Conservation (phyloP, 1,139 yeast species). For the Hyphopichia fennica region DNA sequence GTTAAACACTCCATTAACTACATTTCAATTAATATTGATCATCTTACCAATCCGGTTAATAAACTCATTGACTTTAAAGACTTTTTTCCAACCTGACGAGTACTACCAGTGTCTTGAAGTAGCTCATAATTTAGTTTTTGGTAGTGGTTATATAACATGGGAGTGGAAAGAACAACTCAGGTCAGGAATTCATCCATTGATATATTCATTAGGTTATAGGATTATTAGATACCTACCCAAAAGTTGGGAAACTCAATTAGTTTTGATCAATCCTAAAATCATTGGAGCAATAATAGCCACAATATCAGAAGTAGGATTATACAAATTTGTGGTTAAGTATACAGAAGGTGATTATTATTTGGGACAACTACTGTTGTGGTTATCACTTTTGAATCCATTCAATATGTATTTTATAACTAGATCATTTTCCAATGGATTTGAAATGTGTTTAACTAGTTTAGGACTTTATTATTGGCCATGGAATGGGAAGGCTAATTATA, state of each 20-base stretch:
- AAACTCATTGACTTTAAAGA: slow-evolving; percentile 62
- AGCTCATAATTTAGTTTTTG: slow-evolving; percentile 73
- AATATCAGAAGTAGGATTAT: slow-evolving; percentile 64
- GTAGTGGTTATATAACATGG: slow-evolving; percentile 90
- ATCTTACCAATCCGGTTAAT: slow-evolving; percentile 40
- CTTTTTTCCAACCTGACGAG: slow-evolving; percentile 96
- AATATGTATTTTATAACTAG: slow-evolving; percentile 81
- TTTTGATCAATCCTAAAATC: slow-evolving; percentile 55
- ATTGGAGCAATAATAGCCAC: slow-evolving; percentile 72
- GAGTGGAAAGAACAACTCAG: slow-evolving; percentile 83
- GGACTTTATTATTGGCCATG: slow-evolving; percentile 79
- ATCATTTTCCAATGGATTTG: slow-evolving; percentile 84
- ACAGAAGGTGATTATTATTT: slow-evolving; percentile 31
- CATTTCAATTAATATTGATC: neutral
- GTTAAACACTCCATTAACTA: neutral
- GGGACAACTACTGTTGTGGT: slow-evolving; percentile 46
- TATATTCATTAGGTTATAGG: slow-evolving; percentile 53
- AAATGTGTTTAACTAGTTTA: slow-evolving; percentile 67
- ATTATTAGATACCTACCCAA: slow-evolving; percentile 11
- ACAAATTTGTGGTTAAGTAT: slow-evolving; percentile 43
- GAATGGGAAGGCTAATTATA: slow-evolving; percentile 23
- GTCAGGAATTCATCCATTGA: slow-evolving; percentile 75
- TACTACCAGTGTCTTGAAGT: slow-evolving; percentile 93
- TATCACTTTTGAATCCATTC: slow-evolving; percentile 73
- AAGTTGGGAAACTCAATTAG: slow-evolving; percentile 10